A percentile compares a stretch with the other conserved stretches of the same genome.
These are phyloP conservation scores for Chalciporus piperatus DNA, from an alignment of 768 basidiomycete genomes.

Conservation along the genomic window DNA sequence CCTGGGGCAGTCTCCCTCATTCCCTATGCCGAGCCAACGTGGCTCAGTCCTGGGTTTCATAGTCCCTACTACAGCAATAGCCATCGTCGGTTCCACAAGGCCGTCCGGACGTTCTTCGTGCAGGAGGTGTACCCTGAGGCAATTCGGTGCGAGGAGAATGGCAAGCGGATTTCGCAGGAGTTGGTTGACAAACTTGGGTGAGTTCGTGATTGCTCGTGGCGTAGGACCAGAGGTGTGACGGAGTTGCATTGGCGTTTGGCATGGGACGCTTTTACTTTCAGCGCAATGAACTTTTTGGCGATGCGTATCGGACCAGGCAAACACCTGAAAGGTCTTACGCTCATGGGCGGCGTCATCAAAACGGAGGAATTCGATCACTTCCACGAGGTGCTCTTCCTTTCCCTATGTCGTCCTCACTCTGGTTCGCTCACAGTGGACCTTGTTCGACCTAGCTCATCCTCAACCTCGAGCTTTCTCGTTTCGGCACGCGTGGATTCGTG, in stretches of 20 bases:
- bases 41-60: conserved; percentile 65
- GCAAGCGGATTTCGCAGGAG: conserved; percentile 80
- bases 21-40: conserved; percentile 85
- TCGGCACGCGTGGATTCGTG: conserved; percentile 82
- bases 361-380: conserved; percentile 94
- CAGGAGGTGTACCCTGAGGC: conserved; percentile 77
- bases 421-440: not conserved
- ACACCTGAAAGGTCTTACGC: conserved; percentile 75
- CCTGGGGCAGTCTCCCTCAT: conserved; percentile 70
- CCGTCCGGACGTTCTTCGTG: conserved; percentile 72
- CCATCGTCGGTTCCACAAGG: conserved; percentile 73
- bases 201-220: conserved; percentile 21
- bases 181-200: conserved; percentile 85
- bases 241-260: not conserved
- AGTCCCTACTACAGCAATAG: conserved; percentile 77
- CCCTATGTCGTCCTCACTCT: not conserved
- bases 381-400: conserved; percentile 61
- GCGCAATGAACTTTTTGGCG: conserved; percentile 60
- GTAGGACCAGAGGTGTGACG: not conserved
- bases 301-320: conserved; percentile 79
- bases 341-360: conserved; percentile 78
- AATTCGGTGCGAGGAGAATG: conserved; percentile 74
- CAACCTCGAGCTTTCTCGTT: conserved; percentile 77
- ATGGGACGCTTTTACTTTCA: conserved; percentile 24
- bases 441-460: conserved; percentile 56